phyloP scores from a whole-genome alignment of 805 yeast species.

The Diddensiella santjacobensis region DNA sequence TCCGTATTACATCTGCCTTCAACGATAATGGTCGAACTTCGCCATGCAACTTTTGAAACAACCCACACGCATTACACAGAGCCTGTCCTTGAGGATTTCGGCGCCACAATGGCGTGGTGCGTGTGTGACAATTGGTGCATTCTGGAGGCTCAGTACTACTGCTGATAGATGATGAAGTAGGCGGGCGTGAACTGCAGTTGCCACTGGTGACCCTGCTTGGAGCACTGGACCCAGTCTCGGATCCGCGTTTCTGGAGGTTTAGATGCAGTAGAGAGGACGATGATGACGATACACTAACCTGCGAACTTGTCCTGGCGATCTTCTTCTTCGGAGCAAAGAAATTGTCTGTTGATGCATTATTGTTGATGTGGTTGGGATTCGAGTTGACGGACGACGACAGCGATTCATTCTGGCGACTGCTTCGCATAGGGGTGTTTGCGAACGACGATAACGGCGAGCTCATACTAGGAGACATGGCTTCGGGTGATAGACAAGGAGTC shows the following conservation, averaged over 20 bases:
- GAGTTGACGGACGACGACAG: background rate
- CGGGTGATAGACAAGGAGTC: conserved; percentile 21
- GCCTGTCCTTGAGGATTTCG: conserved; percentile 93
- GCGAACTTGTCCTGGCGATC: conserved; percentile 12
- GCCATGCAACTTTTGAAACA: conserved; percentile 88
- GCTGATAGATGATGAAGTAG: background rate
- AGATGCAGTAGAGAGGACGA: conserved; percentile 11
- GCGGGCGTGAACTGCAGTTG: conserved; percentile 3
- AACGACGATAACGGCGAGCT: background rate
- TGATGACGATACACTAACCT: background rate
- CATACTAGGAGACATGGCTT: conserved; percentile 16
- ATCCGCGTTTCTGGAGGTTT: conserved; percentile 9
- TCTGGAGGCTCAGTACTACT: conserved; percentile 21
- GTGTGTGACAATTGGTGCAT: conserved; percentile 88
- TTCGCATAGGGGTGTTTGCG: conserved; percentile 1
- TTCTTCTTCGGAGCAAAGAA: conserved; percentile 12
- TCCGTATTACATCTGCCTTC: conserved; percentile 90
- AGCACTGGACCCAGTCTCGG: background rate
- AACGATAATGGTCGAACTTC: conserved; percentile 91
- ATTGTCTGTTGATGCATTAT: background rate
- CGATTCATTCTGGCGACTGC: too few species aligned
- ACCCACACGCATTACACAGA: conserved; percentile 93
- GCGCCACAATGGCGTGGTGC: conserved; percentile 93
- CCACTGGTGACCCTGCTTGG: background rate
- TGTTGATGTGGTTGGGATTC: background rate